Conservation (phyloP, 192 early-diverging fungal genomes). For the Dissophora ornata region DNA sequence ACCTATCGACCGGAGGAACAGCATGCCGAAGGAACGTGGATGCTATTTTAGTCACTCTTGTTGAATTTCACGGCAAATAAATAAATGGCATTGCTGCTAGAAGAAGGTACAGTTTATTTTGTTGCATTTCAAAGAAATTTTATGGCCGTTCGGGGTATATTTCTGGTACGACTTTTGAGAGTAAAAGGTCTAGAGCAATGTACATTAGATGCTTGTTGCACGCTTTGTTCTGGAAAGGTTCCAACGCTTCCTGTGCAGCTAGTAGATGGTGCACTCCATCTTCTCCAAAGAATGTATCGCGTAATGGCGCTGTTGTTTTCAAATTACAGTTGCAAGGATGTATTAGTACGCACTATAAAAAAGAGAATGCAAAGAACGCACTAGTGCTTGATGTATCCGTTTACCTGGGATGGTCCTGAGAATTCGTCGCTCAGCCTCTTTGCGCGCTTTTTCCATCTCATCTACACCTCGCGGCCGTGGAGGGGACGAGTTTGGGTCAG, state of each 20-base stretch:
- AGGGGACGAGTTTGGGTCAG: slow-evolving; percentile 55
- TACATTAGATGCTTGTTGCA: slow-evolving; percentile 66
- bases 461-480: slow-evolving; percentile 51
- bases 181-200: slow-evolving; percentile 57
- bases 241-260: slow-evolving; percentile 52
- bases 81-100: too few relatives aligned
- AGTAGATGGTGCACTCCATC: slow-evolving; percentile 47
- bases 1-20: too few relatives aligned
- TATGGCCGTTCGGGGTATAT: slow-evolving; percentile 27
- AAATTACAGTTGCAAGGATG: too few relatives aligned
- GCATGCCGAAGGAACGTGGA: too few relatives aligned
- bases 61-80: too few relatives aligned
- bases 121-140: too few relatives aligned
- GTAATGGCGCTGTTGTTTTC: slow-evolving; percentile 17
- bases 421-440: slow-evolving; percentile 58
- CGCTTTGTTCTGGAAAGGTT: slow-evolving; percentile 59
- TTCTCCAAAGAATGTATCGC: slow-evolving; percentile 40
- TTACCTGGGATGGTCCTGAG: slow-evolving; percentile 58
- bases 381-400: too few relatives aligned
- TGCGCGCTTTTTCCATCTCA: slow-evolving; percentile 54
- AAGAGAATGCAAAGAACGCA: too few relatives aligned
- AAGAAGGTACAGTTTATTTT: too few relatives aligned
- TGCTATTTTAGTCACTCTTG: too few relatives aligned
- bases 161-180: slow-evolving; percentile 59
- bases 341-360: too few relatives aligned